Evolutionary conservation across 2,329 filamentous ascomycete species (phyloP), one percentile per base, ranked within the genome.

Genomic region (Fusarium floridanum): DNA sequence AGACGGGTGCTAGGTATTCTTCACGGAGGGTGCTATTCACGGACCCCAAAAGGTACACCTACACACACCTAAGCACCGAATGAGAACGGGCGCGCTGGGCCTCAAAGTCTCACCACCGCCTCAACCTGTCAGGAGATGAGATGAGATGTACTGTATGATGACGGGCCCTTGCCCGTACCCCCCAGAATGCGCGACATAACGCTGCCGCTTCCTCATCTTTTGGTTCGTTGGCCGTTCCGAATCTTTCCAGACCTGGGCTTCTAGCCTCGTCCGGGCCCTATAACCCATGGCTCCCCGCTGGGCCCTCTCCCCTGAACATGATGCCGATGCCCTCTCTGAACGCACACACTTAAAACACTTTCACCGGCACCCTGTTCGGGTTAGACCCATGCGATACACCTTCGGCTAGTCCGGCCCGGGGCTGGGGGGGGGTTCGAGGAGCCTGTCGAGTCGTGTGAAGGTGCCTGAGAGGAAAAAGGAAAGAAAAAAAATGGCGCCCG

Each of bases 81-180:
- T 77, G 67, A 73, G 60, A 68, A 67, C 67, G 39, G 57, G 62
- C 43, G 62, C 32, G 57, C 56, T 62, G 68, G 68, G 53, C 61
- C 67, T 56, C 48, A 61, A 61, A 72, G 77, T 78, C 77, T 78
- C 74, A 78, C 77, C 75, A 78, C 71, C 53, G 68, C 65, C 50
- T 69, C 67, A 64, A 39, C 62, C 48, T 66, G 70, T 78, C 77
- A 78, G 77, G 77, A 78, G 77, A 77, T 70, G 67, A 43, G 57
- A 34, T 32, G 29, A 32, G 29, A 37, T 55, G 27, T 48, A 43
- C 56, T 55, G 27, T 56, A 39, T 61, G 29, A 75, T 73, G 65
- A 68, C 29, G 50, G 70, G 70, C 63, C 68, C 29, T 56, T 59
- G 39, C 29, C 27, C 27, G 56, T 67, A 34, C 56, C 22, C 43